phyloP scores from a whole-genome alignment of 2,329 filamentous ascomycete species.

The Aspergillus sp. region DNA sequence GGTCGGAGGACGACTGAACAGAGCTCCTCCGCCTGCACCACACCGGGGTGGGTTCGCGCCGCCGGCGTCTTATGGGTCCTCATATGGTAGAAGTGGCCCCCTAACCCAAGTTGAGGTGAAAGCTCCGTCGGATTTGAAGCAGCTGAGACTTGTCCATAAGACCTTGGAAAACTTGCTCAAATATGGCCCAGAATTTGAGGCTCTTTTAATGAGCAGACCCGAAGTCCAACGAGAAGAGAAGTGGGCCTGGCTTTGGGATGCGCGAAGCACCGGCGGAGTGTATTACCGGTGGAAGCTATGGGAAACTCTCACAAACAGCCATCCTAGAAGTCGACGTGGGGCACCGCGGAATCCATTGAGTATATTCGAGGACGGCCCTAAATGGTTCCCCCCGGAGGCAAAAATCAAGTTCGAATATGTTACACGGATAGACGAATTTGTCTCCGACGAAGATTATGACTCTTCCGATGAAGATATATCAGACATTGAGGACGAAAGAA shows the following conservation, averaged over 20 bases:
- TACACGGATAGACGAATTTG: conserved; percentile 72
- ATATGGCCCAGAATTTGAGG: conserved; percentile 85
- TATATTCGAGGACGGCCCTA: conserved; percentile 72
- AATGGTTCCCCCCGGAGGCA: conserved; percentile 74
- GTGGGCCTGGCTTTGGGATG: conserved; percentile 93
- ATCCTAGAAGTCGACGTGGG: conserved; percentile 33
- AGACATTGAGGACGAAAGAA: conserved; percentile 43
- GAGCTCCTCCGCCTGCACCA: conserved; percentile 47
- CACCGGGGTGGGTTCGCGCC: conserved; percentile 70
- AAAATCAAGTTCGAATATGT: conserved; percentile 77
- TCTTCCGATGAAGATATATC: conserved; percentile 79
- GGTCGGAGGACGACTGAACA: conserved; percentile 46
- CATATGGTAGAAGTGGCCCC: conserved; percentile 48
- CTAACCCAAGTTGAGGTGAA: conserved; percentile 67
- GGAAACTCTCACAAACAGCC: conserved; percentile 72
- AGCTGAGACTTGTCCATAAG: conserved; percentile 81
- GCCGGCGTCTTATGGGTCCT: conserved; percentile 64
- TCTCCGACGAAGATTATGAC: conserved; percentile 80
- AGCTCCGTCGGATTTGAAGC: conserved; percentile 72
- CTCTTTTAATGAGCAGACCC: conserved; percentile 80
- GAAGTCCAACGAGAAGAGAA: conserved; percentile 83
- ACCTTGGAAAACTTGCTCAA: conserved; percentile 76
- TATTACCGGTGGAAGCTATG: conserved; percentile 94
- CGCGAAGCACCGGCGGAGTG: conserved; percentile 71
- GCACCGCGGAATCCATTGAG: conserved; percentile 53